Percentiles rank a stretch among this genome's conserved stretches.
Evolutionary conservation across 2,329 filamentous ascomycete species (phyloP).

Genomic region (Xylariaceae sp.): DNA sequence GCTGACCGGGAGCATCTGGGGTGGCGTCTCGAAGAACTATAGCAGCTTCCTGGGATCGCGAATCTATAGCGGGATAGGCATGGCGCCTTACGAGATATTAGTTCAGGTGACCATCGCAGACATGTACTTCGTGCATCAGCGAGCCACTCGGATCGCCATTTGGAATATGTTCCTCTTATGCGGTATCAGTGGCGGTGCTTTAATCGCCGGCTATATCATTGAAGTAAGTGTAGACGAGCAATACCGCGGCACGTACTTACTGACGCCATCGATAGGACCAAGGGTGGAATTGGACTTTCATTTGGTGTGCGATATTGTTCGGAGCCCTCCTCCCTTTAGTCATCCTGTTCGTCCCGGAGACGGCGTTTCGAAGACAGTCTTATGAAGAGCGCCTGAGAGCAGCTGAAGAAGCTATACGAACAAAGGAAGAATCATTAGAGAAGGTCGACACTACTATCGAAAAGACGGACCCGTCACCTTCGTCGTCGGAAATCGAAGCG

Average conservation of each 20-base stretch:
- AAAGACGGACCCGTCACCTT: conserved; percentile 13
- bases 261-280: conserved; percentile 24
- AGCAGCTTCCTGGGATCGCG: conserved; percentile 43
- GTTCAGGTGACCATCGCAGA: conserved; percentile 49
- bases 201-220: conserved; percentile 40
- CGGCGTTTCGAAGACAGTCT: conserved; percentile 39
- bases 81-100: conserved; percentile 49
- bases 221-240: conserved; percentile 19
- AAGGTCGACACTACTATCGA: conserved; percentile 19
- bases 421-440: conserved; percentile 18
- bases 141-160: conserved; percentile 39
- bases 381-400: conserved; percentile 18
- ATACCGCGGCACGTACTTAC: neutral
- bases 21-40: conserved; percentile 40
- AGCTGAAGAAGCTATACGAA: conserved; percentile 5
- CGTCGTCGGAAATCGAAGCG: conserved; percentile 22
- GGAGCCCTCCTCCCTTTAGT: conserved; percentile 41
- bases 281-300: conserved; percentile 44
- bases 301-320: conserved; percentile 44
- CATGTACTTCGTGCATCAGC: conserved; percentile 44
- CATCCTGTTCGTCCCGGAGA: conserved; percentile 48
- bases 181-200: conserved; percentile 38
- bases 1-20: conserved; percentile 46
- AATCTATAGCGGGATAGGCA: conserved; percentile 44
- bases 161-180: conserved; percentile 40